A percentile compares a stretch with the other conserved stretches of the same genome.
Conservation (phyloP, 345 rosid species). For the Euphorbia lathyris region DNA sequence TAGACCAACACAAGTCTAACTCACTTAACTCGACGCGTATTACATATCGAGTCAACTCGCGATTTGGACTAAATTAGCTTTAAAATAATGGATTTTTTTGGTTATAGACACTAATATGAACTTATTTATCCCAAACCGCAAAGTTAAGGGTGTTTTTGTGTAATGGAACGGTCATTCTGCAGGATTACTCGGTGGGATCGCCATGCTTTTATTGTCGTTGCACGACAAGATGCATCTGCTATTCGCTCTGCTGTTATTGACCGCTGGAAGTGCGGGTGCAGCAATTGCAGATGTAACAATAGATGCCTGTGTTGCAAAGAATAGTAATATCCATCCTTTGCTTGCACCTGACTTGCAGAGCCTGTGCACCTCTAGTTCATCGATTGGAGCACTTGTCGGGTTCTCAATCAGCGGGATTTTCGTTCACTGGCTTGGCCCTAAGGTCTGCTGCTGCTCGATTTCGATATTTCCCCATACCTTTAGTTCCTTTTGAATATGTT, state of each 20-base stretch:
- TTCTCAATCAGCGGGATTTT: conserved; percentile 76
- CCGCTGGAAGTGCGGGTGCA: conserved; percentile 67
- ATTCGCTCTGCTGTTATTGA: conserved; percentile 63
- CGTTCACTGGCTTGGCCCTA: conserved; percentile 81
- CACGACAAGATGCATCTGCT: conserved; percentile 63
- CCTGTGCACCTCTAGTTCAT: conserved; percentile 66
- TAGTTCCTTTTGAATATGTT: background rate
- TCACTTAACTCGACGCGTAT: too few relatives aligned
- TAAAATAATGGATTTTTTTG: too few relatives aligned
- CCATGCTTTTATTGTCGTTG: conserved; percentile 66
- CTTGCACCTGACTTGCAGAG: conserved; percentile 97
- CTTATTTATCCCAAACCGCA: too few relatives aligned
- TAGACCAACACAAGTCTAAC: too few relatives aligned
- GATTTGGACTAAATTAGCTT: background rate
- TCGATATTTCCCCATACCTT: background rate
- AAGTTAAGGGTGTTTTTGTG: background rate
- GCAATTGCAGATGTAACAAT: conserved; percentile 94
- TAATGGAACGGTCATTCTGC: background rate
- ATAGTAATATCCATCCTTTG: conserved; percentile 66
- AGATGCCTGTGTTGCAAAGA: conserved; percentile 91
- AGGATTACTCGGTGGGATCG: conserved; percentile 69
- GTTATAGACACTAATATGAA: too few relatives aligned
- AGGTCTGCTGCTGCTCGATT: conserved; percentile 41
- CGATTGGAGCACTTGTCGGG: conserved; percentile 80
- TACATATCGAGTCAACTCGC: background rate